phyloP scores from a whole-genome alignment of 2,329 filamentous ascomycete species.

The Apiospora sp. region DNA sequence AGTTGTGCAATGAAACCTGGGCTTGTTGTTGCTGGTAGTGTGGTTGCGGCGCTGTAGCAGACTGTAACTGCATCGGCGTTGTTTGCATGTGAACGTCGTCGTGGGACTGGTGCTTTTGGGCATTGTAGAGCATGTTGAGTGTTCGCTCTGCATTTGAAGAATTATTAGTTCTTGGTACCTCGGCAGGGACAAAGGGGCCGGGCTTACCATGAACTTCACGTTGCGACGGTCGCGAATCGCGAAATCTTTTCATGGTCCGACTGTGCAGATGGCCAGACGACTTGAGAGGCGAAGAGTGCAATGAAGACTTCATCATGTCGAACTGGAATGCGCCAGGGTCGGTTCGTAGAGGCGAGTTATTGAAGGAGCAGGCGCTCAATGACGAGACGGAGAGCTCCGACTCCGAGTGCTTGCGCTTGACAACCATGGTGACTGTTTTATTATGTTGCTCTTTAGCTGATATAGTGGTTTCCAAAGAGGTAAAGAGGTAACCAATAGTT shows the following conservation, averaged over 20 bases:
- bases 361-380: slow-evolving; percentile 47
- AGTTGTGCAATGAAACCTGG: slow-evolving; percentile 66
- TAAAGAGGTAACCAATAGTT: not conserved
- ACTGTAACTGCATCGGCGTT: not conserved
- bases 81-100: not conserved
- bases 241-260: slow-evolving; percentile 68
- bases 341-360: slow-evolving; percentile 47
- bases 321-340: slow-evolving; percentile 21
- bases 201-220: slow-evolving; percentile 61
- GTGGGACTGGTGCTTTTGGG: slow-evolving; percentile 50
- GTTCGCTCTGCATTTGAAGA: slow-evolving; percentile 57
- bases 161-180: slow-evolving; percentile 19
- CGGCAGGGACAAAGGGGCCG: not conserved
- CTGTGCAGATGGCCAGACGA: slow-evolving; percentile 58
- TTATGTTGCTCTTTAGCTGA: not conserved
- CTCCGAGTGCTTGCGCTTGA: slow-evolving; percentile 71
- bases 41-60: slow-evolving; percentile 28
- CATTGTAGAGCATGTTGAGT: slow-evolving; percentile 64
- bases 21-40: slow-evolving; percentile 30
- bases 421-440: slow-evolving; percentile 35
- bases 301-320: slow-evolving; percentile 34
- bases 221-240: slow-evolving; percentile 65
- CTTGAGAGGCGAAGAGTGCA: slow-evolving; percentile 22
- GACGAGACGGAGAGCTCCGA: slow-evolving; percentile 62
- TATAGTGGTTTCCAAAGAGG: not conserved